Evolutionary conservation across 1,139 yeast species (phyloP).

Genomic region (Pichia sp.): DNA sequence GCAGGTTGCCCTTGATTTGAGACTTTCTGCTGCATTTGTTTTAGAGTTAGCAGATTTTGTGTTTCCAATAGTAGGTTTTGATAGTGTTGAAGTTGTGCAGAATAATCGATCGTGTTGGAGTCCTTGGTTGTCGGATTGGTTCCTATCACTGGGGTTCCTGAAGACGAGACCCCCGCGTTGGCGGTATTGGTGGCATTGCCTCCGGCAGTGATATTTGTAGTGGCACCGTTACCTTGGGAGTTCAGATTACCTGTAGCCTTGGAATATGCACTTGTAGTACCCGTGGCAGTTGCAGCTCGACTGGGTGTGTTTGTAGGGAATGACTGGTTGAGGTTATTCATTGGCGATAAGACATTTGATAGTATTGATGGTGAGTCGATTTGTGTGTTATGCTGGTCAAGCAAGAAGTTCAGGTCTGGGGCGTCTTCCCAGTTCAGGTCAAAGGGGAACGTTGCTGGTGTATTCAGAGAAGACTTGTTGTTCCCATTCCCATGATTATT

Average conservation of each 20-base stretch:
- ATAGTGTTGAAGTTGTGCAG: conserved; percentile 26
- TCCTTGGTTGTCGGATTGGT: not conserved
- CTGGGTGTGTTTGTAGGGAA: too few species aligned
- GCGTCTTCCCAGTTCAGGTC: conserved; percentile 24
- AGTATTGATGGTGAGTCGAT: conserved; percentile 14
- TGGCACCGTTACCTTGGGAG: too few species aligned
- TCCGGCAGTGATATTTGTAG: too few species aligned
- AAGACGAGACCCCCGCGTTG: too few species aligned
- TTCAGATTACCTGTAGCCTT: too few species aligned
- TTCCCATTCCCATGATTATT: too few species aligned
- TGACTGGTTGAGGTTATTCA: conserved; percentile 7
- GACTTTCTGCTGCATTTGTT: conserved; percentile 12
- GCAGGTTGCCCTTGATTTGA: not conserved
- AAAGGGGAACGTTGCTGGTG: conserved; percentile 17
- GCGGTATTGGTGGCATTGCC: too few species aligned
- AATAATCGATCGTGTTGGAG: conserved; percentile 18
- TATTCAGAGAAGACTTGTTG: too few species aligned
- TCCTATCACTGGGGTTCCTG: too few species aligned
- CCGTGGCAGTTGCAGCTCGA: too few species aligned
- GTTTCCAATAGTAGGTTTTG: conserved; percentile 25
- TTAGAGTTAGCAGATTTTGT: conserved; percentile 17
- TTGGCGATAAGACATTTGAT: conserved; percentile 19
- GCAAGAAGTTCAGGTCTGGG: conserved; percentile 22
- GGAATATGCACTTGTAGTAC: too few species aligned
- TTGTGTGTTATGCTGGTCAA: conserved; percentile 15